Percentiles rank a stretch among this genome's conserved stretches.
Evolutionary conservation across 306 rosid genomes (phyloP).

Genomic region (Acacia acuminata): DNA sequence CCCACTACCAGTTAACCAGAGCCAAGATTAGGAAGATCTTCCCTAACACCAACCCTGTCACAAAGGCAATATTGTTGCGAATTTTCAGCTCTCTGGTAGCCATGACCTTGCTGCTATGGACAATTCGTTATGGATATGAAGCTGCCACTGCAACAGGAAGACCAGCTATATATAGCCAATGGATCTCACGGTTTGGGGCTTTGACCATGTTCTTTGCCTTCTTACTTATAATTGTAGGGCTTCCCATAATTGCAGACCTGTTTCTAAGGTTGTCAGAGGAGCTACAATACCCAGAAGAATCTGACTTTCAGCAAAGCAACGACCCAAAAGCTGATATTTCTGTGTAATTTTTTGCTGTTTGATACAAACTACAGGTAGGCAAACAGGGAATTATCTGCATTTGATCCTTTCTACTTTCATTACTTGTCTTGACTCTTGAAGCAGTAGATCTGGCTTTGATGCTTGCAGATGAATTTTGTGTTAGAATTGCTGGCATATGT

Average conservation of each 20-base stretch:
- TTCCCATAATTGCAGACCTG: conserved; percentile 58
- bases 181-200: conserved; percentile 45
- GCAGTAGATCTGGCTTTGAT: conserved; percentile 7
- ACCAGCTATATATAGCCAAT: conserved; percentile 15
- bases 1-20: conserved; percentile 10
- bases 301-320: conserved; percentile 27
- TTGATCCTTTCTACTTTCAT: conserved; percentile 2
- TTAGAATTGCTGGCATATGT: neutral
- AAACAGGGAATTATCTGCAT: conserved; percentile 7
- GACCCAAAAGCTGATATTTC: conserved; percentile 3
- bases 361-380: neutral
- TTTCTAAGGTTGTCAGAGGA: conserved; percentile 45
- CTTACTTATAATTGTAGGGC: conserved; percentile 47
- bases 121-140: conserved; percentile 38
- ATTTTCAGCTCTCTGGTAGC: conserved; percentile 37
- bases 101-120: conserved; percentile 40
- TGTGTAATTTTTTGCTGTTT: conserved; percentile 1
- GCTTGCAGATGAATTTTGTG: neutral
- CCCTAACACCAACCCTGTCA: neutral
- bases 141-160: conserved; percentile 32
- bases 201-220: conserved; percentile 55
- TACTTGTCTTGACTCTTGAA: neutral
- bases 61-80: conserved; percentile 29
- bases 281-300: conserved; percentile 39
- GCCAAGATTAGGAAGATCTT: conserved; percentile 25